phyloP scores from a whole-genome alignment of 768 basidiomycete species.

The Macrolepiota dolichaula region DNA sequence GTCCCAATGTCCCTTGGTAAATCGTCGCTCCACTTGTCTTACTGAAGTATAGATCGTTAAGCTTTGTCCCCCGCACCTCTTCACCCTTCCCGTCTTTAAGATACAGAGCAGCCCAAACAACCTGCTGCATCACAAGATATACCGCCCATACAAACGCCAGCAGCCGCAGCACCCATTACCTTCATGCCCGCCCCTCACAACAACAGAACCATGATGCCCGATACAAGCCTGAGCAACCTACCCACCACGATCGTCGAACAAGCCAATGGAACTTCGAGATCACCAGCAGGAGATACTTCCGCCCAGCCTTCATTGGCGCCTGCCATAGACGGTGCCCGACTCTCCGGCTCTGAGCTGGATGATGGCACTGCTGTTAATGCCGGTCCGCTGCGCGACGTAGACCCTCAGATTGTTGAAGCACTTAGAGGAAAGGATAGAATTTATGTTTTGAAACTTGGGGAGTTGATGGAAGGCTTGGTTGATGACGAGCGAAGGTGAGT shows the following conservation, averaged over 20 bases:
- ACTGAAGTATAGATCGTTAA: constrained; percentile 10
- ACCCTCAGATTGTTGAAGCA: constrained; percentile 81
- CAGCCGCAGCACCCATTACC: constrained; percentile 11
- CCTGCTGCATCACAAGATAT: constrained; percentile 1
- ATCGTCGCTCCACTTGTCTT: constrained; percentile 13
- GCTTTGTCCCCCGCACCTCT: constrained; percentile 4
- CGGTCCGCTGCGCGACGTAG: constrained; percentile 43
- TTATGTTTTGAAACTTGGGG: constrained; percentile 86
- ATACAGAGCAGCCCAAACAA: constrained; percentile 11
- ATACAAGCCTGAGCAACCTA: constrained; percentile 12
- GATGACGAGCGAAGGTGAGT: constrained; percentile 63
- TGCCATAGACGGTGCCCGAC: constrained; percentile 1
- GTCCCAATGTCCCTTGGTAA: constrained; percentile 5
- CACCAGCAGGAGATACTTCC: constrained; percentile 8
- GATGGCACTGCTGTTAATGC: neutral
- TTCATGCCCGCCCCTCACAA: constrained; percentile 10
- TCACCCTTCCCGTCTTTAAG: neutral
- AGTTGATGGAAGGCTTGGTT: constrained; percentile 79
- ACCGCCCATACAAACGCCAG: neutral
- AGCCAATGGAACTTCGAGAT: neutral
- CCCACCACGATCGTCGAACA: neutral
- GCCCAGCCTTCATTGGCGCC: constrained; percentile 1
- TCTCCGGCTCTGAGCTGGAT: constrained; percentile 2
- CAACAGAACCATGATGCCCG: constrained; percentile 11
- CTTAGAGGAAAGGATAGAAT: constrained; percentile 85